Conservation (phyloP, 208 protist species). For the Trypanosoma melophagium region DNA sequence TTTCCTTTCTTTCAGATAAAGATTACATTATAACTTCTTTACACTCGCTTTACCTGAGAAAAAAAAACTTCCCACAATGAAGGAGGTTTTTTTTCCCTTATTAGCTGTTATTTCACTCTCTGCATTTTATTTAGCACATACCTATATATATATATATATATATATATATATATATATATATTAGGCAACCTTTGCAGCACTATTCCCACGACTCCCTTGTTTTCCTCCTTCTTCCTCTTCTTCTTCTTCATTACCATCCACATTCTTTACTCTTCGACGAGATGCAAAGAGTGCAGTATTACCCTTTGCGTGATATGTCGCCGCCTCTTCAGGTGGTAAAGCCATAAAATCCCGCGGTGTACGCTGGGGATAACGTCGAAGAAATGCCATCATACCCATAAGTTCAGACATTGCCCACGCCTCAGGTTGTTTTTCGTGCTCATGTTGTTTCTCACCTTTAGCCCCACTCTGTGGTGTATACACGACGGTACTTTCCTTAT, state of each 20-base stretch:
- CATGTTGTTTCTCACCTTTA: neutral
- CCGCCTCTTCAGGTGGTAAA: slow-evolving; percentile 15
- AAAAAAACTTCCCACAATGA: no score
- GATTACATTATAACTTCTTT: no score
- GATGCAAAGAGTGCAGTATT: neutral
- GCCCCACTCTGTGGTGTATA: neutral
- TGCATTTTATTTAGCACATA: no score
- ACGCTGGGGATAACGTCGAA: neutral
- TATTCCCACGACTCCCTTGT: no score
- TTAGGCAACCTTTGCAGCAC: no score
- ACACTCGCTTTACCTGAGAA: no score
- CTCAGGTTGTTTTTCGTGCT: neutral
- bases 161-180: no score
- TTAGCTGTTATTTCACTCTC: no score
- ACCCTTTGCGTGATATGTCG: slow-evolving; percentile 2
- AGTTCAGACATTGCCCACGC: slow-evolving; percentile 21
- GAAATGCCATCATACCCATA: slow-evolving; percentile 15
- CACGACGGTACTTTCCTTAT: neutral
- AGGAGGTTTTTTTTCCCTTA: no score
- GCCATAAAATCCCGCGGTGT: slow-evolving; percentile 15
- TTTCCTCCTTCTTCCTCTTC: neutral
- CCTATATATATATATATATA: no score
- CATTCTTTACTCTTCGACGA: neutral
- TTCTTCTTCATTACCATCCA: neutral
- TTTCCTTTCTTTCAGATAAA: no score